A percentile compares a stretch with the other conserved stretches of the same genome.
Conservation (phyloP, 805 yeast species). For the Ogataea methanolica region DNA sequence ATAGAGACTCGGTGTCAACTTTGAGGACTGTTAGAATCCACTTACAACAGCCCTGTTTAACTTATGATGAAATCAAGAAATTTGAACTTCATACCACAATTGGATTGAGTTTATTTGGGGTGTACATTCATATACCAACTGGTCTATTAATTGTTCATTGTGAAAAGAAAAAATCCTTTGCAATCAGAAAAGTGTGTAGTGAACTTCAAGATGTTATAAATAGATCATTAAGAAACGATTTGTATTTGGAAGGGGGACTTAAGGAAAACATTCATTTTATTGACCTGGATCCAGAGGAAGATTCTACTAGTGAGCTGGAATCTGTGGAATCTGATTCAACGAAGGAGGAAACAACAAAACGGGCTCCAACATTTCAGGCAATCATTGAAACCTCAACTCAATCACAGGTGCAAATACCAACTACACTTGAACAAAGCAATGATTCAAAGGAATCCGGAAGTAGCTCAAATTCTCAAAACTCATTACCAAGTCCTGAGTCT, state of each 20-base stretch:
- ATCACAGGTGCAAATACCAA: not conserved
- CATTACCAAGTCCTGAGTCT: not conserved
- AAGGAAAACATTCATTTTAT: slow-evolving; percentile 6
- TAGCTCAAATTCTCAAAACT: no score
- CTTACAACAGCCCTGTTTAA: slow-evolving; percentile 13
- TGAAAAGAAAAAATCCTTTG: slow-evolving; percentile 18
- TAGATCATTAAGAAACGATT: slow-evolving; percentile 16
- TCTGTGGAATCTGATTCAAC: no score
- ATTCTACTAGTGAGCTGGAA: not conserved
- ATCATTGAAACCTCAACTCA: not conserved
- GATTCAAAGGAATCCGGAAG: not conserved
- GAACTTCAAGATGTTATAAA: slow-evolving; percentile 27
- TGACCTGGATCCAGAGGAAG: not conserved
- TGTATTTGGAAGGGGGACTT: slow-evolving; percentile 1
- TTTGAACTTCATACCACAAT: slow-evolving; percentile 14
- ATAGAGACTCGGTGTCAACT: slow-evolving; percentile 14
- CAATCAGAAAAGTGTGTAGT: slow-evolving; percentile 17
- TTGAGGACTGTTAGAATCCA: slow-evolving; percentile 11
- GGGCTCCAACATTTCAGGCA: no score
- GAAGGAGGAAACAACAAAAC: no score
- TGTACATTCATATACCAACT: slow-evolving; percentile 21
- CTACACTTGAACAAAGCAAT: not conserved
- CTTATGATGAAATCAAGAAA: not conserved
- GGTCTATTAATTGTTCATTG: slow-evolving; percentile 19
- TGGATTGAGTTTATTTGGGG: slow-evolving; percentile 23